Conservation (phyloP, 1,284 basidiomycete species). For the Sanguinoderma infundibulare region DNA sequence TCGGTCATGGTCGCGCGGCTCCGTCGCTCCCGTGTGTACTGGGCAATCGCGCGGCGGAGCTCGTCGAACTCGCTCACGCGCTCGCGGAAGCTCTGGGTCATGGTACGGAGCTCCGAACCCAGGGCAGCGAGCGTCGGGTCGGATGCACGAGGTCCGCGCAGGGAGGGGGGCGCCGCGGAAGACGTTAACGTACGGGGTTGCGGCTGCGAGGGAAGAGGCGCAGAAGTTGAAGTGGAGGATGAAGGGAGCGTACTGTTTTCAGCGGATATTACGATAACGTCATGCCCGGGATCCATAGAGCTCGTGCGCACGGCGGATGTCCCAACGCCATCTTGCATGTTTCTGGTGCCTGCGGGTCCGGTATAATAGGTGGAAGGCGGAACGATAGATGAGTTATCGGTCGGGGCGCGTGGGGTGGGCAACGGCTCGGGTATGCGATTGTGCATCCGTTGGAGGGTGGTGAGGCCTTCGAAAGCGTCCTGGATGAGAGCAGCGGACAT, state of each 20-base stretch:
- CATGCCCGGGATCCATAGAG: constrained; percentile 34
- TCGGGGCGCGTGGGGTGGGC: neutral
- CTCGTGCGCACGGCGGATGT: neutral
- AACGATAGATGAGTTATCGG: neutral
- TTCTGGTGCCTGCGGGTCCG: too few species aligned
- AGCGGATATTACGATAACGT: constrained; percentile 34
- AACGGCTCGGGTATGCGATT: constrained; percentile 14
- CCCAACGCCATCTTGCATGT: neutral
- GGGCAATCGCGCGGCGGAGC: constrained; percentile 16
- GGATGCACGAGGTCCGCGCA: constrained; percentile 4
- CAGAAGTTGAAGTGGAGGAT: neutral
- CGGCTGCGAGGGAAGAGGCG: neutral
- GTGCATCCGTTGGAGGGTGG: constrained; percentile 11
- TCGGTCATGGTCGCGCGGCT: constrained; percentile 4
- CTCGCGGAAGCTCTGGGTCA: constrained; percentile 20
- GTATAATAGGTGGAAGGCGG: neutral
- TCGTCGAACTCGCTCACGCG: constrained; percentile 23
- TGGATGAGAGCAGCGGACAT: constrained; percentile 21
- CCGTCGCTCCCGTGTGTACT: constrained; percentile 14
- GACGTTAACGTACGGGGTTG: neutral
- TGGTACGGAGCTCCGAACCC: constrained; percentile 14
- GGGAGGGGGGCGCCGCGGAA: neutral
- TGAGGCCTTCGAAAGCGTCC: constrained; percentile 22
- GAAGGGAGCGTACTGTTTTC: constrained; percentile 6
- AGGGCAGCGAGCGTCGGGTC: constrained; percentile 16